Evolutionary conservation across 495 filamentous ascomycete genomes (phyloP).

Genomic region (Penicillium soppii): DNA sequence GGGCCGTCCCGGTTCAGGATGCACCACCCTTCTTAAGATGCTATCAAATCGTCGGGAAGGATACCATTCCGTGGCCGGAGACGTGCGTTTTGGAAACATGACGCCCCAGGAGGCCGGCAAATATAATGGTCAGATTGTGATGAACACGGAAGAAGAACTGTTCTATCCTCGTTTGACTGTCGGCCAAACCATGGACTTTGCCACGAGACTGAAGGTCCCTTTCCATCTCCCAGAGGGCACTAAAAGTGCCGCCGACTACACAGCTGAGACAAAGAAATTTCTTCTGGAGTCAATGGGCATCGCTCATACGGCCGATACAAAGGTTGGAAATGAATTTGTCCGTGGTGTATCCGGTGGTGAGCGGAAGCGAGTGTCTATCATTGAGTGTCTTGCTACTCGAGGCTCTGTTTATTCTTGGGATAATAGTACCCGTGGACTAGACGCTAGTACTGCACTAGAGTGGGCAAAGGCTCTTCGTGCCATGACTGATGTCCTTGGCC

Average conservation of each 20-base stretch:
- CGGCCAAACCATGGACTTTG: constrained; percentile 69
- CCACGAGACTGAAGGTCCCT: constrained; percentile 40
- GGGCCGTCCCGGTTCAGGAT: constrained; percentile 44
- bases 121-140: constrained; percentile 71
- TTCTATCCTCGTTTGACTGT: constrained; percentile 71
- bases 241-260: constrained; percentile 49
- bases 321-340: constrained; percentile 77
- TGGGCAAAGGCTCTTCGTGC: constrained; percentile 48
- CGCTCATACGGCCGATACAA: constrained; percentile 72
- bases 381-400: constrained; percentile 61
- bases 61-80: constrained; percentile 48
- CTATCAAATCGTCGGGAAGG: constrained; percentile 63
- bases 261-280: constrained; percentile 57
- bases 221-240: constrained; percentile 28
- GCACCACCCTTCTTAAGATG: constrained; percentile 56
- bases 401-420: constrained; percentile 60
- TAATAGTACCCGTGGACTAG: constrained; percentile 60
- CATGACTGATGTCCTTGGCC: constrained; percentile 45
- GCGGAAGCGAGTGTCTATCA: constrained; percentile 68
- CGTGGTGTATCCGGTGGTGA: constrained; percentile 83
- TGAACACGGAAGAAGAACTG: constrained; percentile 66
- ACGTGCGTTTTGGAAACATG: constrained; percentile 59
- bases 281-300: constrained; percentile 72
- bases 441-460: constrained; percentile 59
- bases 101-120: constrained; percentile 52